These are phyloP conservation scores for Penicillium fuscoglaucum DNA, from an alignment of 2,329 filamentous ascomycete genomes.

Conservation along the genomic window DNA sequence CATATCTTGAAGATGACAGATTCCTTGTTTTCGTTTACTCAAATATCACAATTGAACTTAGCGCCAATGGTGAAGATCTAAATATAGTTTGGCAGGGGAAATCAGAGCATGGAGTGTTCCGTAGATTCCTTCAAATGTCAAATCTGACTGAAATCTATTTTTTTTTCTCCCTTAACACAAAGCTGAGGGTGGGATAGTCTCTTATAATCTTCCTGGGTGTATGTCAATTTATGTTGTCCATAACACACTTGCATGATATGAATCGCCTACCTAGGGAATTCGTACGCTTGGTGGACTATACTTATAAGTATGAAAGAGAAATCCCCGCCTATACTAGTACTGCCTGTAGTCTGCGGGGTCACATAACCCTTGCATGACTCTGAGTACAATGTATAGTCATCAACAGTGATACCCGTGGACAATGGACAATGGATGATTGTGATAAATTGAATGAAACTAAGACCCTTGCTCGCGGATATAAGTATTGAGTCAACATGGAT, in stretches of 20 bases:
- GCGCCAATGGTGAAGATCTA: background rate
- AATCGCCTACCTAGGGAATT: background rate
- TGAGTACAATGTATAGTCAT: background rate
- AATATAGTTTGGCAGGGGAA: background rate
- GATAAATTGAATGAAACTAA: background rate
- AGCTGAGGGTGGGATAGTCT: background rate
- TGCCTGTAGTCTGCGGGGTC: background rate
- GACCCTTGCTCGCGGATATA: background rate
- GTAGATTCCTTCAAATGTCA: background rate
- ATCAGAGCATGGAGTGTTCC: background rate
- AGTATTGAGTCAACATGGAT: background rate
- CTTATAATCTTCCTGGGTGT: background rate
- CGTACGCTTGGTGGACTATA: background rate
- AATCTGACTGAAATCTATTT: background rate
- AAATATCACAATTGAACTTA: background rate
- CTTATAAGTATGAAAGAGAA: background rate
- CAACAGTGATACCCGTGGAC: too few relatives aligned
- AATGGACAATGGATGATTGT: too few relatives aligned
- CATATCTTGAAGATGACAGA: background rate
- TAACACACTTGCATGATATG: background rate
- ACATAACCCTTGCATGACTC: background rate
- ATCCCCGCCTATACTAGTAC: background rate
- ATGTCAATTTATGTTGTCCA: background rate
- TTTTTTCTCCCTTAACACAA: background rate
- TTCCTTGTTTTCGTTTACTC: background rate